Percentiles rank a stretch among this genome's conserved stretches.
These are phyloP conservation scores for Chaetoceros tenuissimus DNA, from an alignment of 108 stramenopile species.

Conservation along the genomic window DNA sequence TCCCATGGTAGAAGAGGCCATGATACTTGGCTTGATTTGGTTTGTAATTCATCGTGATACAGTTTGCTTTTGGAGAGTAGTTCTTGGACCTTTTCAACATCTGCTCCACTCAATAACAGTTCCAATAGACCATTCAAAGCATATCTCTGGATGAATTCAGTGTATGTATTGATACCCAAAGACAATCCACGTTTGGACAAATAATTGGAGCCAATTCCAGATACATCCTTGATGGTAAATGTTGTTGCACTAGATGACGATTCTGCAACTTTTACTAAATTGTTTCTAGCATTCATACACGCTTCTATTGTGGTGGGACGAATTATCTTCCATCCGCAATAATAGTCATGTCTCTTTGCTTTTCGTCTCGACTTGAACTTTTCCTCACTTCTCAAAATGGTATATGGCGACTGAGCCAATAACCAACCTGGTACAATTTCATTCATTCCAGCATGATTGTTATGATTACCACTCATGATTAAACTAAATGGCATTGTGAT, in stretches of 20 bases:
- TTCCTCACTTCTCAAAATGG: conserved; percentile 67
- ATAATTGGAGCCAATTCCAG: conserved; percentile 52
- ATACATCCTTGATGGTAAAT: conserved; percentile 30
- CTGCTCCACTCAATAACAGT: conserved; percentile 9
- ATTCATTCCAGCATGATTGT: conserved; percentile 38
- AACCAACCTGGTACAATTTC: conserved; percentile 89
- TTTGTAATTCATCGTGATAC: background rate
- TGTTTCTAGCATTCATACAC: conserved; percentile 40
- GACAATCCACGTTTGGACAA: conserved; percentile 47
- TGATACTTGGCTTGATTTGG: conserved; percentile 3
- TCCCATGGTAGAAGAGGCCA: conserved; percentile 76
- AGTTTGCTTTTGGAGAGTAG: too few species aligned
- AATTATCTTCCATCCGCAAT: conserved; percentile 74
- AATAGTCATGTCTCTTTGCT: conserved; percentile 57
- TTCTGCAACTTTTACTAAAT: conserved; percentile 18
- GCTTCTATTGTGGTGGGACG: conserved; percentile 52
- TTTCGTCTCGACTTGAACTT: conserved; percentile 74
- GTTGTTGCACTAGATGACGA: conserved; percentile 12
- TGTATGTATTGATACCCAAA: conserved; percentile 67
- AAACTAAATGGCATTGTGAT: conserved; percentile 85
- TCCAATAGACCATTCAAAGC: conserved; percentile 59
- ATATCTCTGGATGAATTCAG: conserved; percentile 60
- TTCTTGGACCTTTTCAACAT: background rate
- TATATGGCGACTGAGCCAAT: conserved; percentile 74
- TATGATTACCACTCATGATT: conserved; percentile 31